Percentiles rank a stretch among this genome's conserved stretches.
Conservation (phyloP, 163 green algal species). For the Scenedesmus sp. region DNA sequence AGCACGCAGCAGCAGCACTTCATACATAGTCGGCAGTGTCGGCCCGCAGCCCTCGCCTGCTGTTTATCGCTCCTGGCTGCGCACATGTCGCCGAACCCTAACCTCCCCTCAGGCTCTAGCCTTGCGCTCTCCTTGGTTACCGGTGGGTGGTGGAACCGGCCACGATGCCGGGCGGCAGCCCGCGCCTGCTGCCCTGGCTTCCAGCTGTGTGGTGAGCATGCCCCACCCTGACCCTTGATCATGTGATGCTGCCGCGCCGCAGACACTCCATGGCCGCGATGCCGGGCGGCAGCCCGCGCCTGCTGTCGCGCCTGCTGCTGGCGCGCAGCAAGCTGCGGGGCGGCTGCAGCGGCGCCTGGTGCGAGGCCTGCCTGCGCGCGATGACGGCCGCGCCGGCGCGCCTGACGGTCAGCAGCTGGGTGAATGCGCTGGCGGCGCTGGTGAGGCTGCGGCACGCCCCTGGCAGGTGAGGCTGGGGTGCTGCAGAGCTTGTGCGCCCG, state of each 20-base stretch:
- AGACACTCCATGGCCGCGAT: conserved; percentile 24
- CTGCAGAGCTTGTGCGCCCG: too few species aligned
- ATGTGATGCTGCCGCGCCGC: neutral
- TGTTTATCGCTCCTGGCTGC: conserved; percentile 27
- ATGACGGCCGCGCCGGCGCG: conserved; percentile 27
- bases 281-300: conserved; percentile 30
- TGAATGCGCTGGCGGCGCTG: conserved; percentile 39
- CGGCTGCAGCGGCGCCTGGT: neutral
- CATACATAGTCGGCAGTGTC: neutral
- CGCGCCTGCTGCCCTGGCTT: neutral
- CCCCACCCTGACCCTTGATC: neutral
- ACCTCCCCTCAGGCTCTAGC: too few species aligned
- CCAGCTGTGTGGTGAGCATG: neutral
- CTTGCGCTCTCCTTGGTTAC: too few species aligned
- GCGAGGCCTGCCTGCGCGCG: neutral
- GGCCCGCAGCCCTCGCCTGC: conserved; percentile 20
- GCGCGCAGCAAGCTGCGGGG: conserved; percentile 23
- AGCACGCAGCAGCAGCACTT: too few species aligned
- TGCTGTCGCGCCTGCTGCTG: conserved; percentile 39
- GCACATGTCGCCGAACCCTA: neutral
- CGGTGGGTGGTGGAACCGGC: too few species aligned
- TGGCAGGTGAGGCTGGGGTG: conserved; percentile 24
- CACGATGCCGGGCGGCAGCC: neutral
- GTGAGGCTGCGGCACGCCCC: conserved; percentile 30
- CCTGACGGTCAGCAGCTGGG: conserved; percentile 36